These are phyloP conservation scores for Eucalyptus dawsonii DNA, from an alignment of 345 rosid species.

Conservation along the genomic window DNA sequence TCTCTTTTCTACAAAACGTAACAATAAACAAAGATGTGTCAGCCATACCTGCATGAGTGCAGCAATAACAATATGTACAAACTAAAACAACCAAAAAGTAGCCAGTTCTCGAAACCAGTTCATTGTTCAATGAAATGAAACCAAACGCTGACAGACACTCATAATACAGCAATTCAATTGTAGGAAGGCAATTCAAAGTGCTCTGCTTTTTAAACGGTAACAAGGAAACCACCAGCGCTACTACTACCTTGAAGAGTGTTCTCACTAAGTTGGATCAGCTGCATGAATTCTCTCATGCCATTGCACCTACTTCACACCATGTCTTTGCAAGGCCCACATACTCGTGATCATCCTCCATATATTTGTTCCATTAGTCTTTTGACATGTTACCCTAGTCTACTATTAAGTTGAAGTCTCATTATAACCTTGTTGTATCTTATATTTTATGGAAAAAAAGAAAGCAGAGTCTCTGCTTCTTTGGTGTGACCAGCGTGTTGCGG, in stretches of 20 bases:
- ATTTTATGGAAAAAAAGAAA: neutral
- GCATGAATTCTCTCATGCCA: neutral
- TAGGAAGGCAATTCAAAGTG: neutral
- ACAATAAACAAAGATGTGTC: conserved; percentile 5
- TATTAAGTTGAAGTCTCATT: neutral
- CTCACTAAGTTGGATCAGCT: neutral
- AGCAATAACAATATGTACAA: conserved; percentile 28
- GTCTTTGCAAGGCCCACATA: neutral
- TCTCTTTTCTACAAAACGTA: conserved; percentile 62
- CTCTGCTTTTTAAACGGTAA: neutral
- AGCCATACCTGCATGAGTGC: conserved; percentile 36
- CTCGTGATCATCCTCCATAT: neutral
- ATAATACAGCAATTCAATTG: neutral
- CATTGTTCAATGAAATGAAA: conserved; percentile 22
- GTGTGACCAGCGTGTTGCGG: neutral
- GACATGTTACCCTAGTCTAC: neutral
- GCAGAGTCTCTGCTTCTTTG: neutral
- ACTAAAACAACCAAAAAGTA: conserved; percentile 9
- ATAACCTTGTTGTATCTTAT: neutral
- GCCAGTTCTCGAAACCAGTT: neutral
- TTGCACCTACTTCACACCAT: neutral
- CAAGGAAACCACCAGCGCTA: neutral
- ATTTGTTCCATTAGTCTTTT: neutral
- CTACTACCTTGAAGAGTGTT: neutral
- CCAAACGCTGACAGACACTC: conserved; percentile 17